Evolutionary conservation across 2,329 filamentous ascomycete species (phyloP).

Genomic region (Neocucurbitaria cava): DNA sequence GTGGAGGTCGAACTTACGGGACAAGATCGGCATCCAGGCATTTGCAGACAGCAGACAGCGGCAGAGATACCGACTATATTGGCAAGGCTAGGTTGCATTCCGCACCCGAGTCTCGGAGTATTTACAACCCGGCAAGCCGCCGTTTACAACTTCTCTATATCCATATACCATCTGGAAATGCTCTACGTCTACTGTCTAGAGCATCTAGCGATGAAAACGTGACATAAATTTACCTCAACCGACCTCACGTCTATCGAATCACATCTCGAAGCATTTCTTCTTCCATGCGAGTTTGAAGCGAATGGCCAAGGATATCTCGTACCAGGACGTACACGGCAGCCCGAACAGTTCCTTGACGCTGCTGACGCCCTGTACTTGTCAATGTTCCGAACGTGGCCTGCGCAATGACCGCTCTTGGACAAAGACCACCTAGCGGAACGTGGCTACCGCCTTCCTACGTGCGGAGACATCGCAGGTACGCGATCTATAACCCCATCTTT

Average conservation of each 20-base stretch:
- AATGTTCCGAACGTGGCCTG: background rate
- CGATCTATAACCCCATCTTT: background rate
- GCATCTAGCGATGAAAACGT: too few relatives aligned
- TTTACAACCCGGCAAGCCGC: background rate
- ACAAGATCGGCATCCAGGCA: slow-evolving; percentile 13
- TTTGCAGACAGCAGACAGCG: background rate
- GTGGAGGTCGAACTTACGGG: slow-evolving; percentile 22
- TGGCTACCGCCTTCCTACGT: background rate
- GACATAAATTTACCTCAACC: too few relatives aligned
- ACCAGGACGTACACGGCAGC: background rate
- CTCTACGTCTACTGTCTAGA: background rate
- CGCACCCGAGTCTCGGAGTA: background rate
- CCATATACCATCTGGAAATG: background rate
- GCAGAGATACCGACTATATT: slow-evolving; percentile 15
- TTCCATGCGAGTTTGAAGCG: background rate
- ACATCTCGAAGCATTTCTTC: background rate
- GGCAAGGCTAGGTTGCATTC: background rate
- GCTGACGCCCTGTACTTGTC: background rate
- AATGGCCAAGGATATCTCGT: background rate
- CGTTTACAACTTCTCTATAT: background rate
- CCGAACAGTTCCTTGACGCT: background rate
- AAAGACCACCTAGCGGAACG: background rate
- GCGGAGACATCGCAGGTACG: background rate
- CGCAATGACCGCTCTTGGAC: background rate
- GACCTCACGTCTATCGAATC: background rate